A percentile compares a stretch with the other conserved stretches of the same genome.
These are phyloP conservation scores for Phoma herbarum DNA, from an alignment of 2,329 filamentous ascomycete genomes.

Conservation along the genomic window DNA sequence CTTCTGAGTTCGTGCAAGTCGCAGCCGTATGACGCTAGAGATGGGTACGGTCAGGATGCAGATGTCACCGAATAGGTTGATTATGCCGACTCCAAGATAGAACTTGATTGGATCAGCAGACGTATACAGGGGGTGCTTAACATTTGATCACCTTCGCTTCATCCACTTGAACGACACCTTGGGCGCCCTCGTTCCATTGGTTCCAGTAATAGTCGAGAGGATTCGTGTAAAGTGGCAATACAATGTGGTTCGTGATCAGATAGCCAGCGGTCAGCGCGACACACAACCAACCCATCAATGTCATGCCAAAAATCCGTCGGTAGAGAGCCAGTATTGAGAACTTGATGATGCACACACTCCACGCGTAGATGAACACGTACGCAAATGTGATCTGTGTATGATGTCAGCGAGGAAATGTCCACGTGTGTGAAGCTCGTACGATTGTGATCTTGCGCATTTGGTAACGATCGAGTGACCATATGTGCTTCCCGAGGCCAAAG, in stretches of 20 bases:
- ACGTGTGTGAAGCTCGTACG: slow-evolving; percentile 17
- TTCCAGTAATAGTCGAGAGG: slow-evolving; percentile 35
- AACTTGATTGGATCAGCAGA: slow-evolving; percentile 26
- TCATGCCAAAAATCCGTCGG: slow-evolving; percentile 38
- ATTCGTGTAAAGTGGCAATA: slow-evolving; percentile 30
- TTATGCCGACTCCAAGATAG: slow-evolving; percentile 36
- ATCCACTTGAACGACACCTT: slow-evolving; percentile 28
- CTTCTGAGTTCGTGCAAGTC: slow-evolving; percentile 34
- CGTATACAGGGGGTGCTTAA: too few relatives aligned
- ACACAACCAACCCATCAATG: slow-evolving; percentile 35
- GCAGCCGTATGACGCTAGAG: slow-evolving; percentile 21
- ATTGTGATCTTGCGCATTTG: slow-evolving; percentile 38
- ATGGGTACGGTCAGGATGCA: slow-evolving; percentile 27
- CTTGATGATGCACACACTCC: slow-evolving; percentile 40
- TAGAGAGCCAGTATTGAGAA: slow-evolving; percentile 40
- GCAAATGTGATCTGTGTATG: slow-evolving; percentile 36
- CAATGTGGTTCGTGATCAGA: slow-evolving; percentile 32
- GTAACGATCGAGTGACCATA: slow-evolving; percentile 33
- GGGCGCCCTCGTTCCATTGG: slow-evolving; percentile 27
- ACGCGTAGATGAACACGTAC: slow-evolving; percentile 40
- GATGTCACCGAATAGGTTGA: slow-evolving; percentile 38
- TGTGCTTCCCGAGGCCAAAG: slow-evolving; percentile 39
- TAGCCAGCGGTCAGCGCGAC: slow-evolving; percentile 30
- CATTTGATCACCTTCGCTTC: slow-evolving; percentile 29
- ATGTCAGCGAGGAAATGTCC: background rate